A percentile compares a stretch with the other conserved stretches of the same genome.
These are phyloP conservation scores for Rhodamnia argentea DNA, from an alignment of 345 rosid genomes.

Conservation along the genomic window DNA sequence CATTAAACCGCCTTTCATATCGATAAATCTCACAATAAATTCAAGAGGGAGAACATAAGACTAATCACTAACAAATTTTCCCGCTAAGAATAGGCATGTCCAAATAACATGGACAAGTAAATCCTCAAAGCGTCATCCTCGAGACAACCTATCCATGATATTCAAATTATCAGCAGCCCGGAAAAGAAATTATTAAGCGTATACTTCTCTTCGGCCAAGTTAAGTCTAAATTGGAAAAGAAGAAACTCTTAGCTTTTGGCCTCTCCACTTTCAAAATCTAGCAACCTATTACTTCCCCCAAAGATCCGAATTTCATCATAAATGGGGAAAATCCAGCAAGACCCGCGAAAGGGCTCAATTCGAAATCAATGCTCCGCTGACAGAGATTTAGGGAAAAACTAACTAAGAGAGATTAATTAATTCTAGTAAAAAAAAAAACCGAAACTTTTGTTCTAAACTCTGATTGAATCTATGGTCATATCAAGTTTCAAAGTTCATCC, in stretches of 20 bases:
- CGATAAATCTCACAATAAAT: not conserved
- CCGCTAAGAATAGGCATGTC: not conserved
- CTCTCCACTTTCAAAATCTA: not conserved
- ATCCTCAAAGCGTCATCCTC: not conserved
- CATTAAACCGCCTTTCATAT: not conserved
- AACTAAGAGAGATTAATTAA: not conserved
- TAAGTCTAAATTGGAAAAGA: not conserved
- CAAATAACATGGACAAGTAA: not conserved
- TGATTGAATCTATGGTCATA: not conserved
- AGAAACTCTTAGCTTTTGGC: not conserved
- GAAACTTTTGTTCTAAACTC: not conserved
- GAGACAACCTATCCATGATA: not conserved
- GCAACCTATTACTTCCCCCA: not conserved
- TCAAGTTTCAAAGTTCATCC: not conserved
- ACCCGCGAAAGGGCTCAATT: not conserved
- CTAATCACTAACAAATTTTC: not conserved
- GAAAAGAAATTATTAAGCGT: not conserved
- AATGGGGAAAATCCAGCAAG: not conserved
- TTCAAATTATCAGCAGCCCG: not conserved
- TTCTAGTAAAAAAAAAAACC: not conserved
- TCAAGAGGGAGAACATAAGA: not conserved
- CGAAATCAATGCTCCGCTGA: not conserved
- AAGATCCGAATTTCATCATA: not conserved
- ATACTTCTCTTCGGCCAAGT: not conserved
- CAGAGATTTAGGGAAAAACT: not conserved